Conservation (phyloP, 352 stramenopile genomes). For the Globisporangium radiosum region DNA sequence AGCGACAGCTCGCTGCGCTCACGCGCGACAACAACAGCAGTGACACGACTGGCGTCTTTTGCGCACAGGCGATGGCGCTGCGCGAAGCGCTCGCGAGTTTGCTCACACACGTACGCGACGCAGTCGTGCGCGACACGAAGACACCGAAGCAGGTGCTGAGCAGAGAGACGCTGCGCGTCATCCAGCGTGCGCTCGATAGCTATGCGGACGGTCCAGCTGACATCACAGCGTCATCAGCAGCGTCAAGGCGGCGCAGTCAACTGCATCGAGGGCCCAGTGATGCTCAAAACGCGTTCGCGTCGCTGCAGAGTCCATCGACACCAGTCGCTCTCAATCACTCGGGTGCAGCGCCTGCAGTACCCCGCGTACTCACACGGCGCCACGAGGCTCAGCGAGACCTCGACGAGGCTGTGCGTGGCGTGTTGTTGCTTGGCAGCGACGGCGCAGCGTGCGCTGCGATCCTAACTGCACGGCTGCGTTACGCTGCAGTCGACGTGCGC, state of each 20-base stretch:
- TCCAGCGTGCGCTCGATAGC: slow-evolving; percentile 15
- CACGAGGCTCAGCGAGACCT: slow-evolving; percentile 21
- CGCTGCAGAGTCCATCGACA: neutral
- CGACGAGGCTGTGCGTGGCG: slow-evolving; percentile 39
- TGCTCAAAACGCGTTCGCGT: neutral
- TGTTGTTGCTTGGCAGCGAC: slow-evolving; percentile 40
- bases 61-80: slow-evolving; percentile 29
- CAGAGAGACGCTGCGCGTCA: slow-evolving; percentile 38
- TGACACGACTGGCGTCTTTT: slow-evolving; percentile 38
- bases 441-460: slow-evolving; percentile 25
- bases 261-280: neutral
- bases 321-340: neutral
- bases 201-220: neutral
- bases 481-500: slow-evolving; percentile 35
- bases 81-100: slow-evolving; percentile 32
- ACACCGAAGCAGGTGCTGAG: slow-evolving; percentile 49
- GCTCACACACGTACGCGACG: slow-evolving; percentile 34
- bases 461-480: slow-evolving; percentile 36
- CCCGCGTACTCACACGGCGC: slow-evolving; percentile 14
- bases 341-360: neutral
- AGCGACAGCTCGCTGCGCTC: slow-evolving; percentile 26
- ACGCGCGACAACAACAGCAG: slow-evolving; percentile 14
- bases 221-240: neutral
- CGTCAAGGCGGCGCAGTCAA: neutral
- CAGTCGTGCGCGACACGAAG: slow-evolving; percentile 48